Percentiles rank a stretch among this genome's conserved stretches.
phyloP scores from a whole-genome alignment of 2,329 filamentous ascomycete species.

The Microcera coccophila region DNA sequence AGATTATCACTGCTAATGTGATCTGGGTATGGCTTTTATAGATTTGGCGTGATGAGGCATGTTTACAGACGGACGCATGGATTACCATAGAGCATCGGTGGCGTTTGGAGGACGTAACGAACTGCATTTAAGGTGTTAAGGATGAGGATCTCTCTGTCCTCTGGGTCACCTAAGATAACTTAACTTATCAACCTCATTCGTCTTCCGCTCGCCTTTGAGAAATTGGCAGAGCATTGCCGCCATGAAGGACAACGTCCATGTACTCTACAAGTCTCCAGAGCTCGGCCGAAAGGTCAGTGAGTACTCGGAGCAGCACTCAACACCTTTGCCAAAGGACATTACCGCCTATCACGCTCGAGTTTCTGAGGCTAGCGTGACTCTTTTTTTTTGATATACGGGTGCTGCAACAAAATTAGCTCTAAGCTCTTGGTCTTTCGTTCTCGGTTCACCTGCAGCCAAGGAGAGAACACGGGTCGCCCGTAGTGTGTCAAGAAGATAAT shows the following conservation, averaged over 20 bases:
- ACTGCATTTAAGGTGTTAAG: constrained; percentile 25
- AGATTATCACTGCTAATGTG: constrained; percentile 15
- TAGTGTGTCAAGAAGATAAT: too few species aligned
- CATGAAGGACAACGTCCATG: constrained; percentile 40
- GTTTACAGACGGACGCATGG: constrained; percentile 34
- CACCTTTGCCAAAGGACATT: constrained; percentile 40
- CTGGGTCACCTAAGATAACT: too few species aligned
- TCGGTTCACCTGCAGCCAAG: too few species aligned
- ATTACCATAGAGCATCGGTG: constrained; percentile 35
- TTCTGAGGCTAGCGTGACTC: too few species aligned
- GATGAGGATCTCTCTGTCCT: constrained; percentile 11
- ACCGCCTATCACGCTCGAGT: constrained; percentile 38
- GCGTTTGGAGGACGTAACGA: constrained; percentile 36
- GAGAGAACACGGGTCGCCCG: too few species aligned
- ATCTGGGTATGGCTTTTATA: constrained; percentile 21
- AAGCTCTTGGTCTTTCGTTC: too few species aligned
- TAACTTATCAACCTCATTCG: too few species aligned
- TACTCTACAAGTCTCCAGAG: constrained; percentile 41
- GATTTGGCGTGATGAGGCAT: constrained; percentile 28
- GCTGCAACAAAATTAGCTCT: too few species aligned
- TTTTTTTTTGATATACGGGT: too few species aligned
- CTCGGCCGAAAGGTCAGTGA: constrained; percentile 39
- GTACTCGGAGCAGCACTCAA: constrained; percentile 43
- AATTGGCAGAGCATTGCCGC: too few species aligned
- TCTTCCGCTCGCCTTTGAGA: too few species aligned